Base-by-base conservation (phyloP, 1,284 basidiomycete genomes). In the Vanrija sp. region DNA sequence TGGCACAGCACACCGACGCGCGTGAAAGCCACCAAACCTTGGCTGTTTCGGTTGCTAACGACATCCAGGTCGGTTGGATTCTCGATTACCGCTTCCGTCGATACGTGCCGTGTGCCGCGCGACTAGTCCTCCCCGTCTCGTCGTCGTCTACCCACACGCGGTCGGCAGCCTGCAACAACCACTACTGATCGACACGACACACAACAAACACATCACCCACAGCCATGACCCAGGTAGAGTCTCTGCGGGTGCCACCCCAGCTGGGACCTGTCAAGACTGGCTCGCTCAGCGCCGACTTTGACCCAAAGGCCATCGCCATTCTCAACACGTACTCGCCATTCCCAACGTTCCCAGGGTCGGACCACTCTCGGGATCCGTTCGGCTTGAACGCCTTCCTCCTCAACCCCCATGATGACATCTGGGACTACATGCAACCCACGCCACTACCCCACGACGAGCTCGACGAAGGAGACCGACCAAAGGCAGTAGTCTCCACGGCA, bases 311-410 rank as follows among this genome's bases (percentile, higher is more conserved):
- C 3, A 43, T 51, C 14, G 44, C 43, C 40, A 51, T 60, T 9
- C 53, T 57, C 51, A 51, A 57, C 46, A 53, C 70, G 6, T 74
- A 73, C 56, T 71, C 70, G 8, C 73, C 73, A n/a, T 74, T 70
- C 54, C 73, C 73, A 0, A 58, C 62, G 5, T 62, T 74, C 48
- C 62, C 65, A 15, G 65, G 61, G 21, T 52, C 60, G 14, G 18
- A 23, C 10, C 50, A 54, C 39, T 52, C 58, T 5, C 26, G 60
- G 3, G 73, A 75, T 55, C 72, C 73, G 0, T 69, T 69, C 47
- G 67, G 66, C 5, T 57, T 75, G 6, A 67, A 75, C 49, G 62
- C 65, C 1, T 75, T 60, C 82, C 65, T 75, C 1, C 59, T 75
- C 3, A 65, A 66, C 47, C 72, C 73, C 15, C 61, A 63, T 14